Conservation (phyloP, 352 stramenopile species). For the Phytophthora sojae region DNA sequence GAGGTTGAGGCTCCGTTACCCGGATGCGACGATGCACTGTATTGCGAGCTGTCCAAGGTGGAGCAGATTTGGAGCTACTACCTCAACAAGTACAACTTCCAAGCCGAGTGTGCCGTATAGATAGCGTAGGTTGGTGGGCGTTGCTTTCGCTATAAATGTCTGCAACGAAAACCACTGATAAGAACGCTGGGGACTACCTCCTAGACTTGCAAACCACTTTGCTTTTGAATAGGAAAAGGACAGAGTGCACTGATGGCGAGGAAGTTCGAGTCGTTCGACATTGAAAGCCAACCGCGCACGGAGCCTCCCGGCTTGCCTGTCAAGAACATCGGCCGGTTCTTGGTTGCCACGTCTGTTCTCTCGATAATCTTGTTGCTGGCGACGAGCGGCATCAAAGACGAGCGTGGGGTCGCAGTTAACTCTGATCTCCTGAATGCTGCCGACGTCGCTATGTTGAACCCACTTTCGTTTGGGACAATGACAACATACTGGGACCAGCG, state of each 20-base stretch:
- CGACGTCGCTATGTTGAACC: constrained; percentile 10
- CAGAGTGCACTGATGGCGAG: constrained; percentile 15
- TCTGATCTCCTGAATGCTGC: constrained; percentile 20
- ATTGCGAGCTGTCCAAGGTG: constrained; percentile 57
- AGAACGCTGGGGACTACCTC: constrained; percentile 6
- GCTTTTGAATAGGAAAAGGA: neutral
- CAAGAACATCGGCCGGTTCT: constrained; percentile 16
- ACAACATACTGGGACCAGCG: constrained; percentile 68
- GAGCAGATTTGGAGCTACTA: constrained; percentile 64
- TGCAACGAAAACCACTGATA: constrained; percentile 18
- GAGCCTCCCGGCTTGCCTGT: constrained; percentile 12
- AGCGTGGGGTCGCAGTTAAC: constrained; percentile 8
- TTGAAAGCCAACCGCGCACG: constrained; percentile 6
- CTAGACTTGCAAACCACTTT: neutral
- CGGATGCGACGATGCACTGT: constrained; percentile 52
- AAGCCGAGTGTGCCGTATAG: constrained; percentile 40
- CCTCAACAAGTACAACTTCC: constrained; percentile 55
- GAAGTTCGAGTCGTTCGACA: constrained; percentile 28
- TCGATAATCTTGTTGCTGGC: constrained; percentile 20
- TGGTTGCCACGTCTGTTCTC: constrained; percentile 17
- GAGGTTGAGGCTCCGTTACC: constrained; percentile 48
- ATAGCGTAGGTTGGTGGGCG: neutral
- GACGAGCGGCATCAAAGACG: constrained; percentile 23
- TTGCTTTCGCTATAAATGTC: constrained; percentile 17
- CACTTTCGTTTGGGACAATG: constrained; percentile 60